Evolutionary conservation across 768 basidiomycete genomes (phyloP), one percentile per base, ranked within the genome.

Genomic region (Mycena polygramma): DNA sequence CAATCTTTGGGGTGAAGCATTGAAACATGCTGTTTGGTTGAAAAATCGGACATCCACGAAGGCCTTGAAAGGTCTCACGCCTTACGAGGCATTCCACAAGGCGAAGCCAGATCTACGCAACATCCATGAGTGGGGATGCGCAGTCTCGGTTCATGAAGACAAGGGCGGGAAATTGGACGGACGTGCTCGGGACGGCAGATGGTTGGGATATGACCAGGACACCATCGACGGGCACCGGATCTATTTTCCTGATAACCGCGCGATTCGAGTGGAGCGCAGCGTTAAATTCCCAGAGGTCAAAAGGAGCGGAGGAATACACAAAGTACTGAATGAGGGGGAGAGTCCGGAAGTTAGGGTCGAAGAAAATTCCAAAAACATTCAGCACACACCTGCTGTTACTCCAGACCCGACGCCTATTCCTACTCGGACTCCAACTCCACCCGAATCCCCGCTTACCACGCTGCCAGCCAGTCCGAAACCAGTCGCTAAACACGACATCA

Each of bases 1-100:
- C 11, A 75, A 66, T 37, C 75, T 84, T 2, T 85, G 82, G 81
- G 77, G 66, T 4, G 79, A 81, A 46, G 77, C 80, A 9, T 46
- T 79, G 0, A 55, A 59, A 17, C 76, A 77, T 45, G 76, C 70
- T 1, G 68, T 75, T 0, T 80, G 75, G 70, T 54, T 81, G 22
- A 74, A 76, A 65, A 81, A 80, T 62, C 55, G 74, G 7, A 72
- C 77, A 4, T 59, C 77, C 8, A 51, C 49, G 8, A 51, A 51
- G 49, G 49, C 49, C 3, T 22, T 51, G 22, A 22, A 22, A 10
- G 49, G 49, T 7, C 49, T n/a, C 49, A 51, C 49, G n/a, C 49
- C 49, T 7, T 51, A 51, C 49, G 49, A 51, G 49, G 22, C 22
- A 20, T 51, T 51, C 13, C 22, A 51, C 49, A 51, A 51, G 49